A percentile compares a stretch with the other conserved stretches of the same genome.
Evolutionary conservation across 768 basidiomycete species (phyloP).

Genomic region (Brasilioporus rufonigricans): DNA sequence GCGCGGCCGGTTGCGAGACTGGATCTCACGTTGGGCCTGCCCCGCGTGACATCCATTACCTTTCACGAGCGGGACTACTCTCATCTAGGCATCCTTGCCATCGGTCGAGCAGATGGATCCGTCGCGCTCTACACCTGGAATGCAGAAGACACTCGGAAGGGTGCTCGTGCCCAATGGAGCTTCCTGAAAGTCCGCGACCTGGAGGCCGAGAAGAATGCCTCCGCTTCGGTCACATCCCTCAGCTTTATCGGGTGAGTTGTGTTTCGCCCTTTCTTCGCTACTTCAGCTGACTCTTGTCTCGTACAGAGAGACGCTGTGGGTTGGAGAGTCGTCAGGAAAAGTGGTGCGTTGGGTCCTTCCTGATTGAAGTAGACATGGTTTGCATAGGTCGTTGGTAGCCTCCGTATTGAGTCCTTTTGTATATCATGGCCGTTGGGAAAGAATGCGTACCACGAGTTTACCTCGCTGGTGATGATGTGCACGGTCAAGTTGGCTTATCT

Average conservation of each 20-base stretch:
- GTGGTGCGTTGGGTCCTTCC: slow-evolving; percentile 23
- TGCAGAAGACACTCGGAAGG: slow-evolving; percentile 66
- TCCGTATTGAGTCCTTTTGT: background rate
- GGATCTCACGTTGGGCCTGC: slow-evolving; percentile 50
- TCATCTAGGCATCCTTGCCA: slow-evolving; percentile 72
- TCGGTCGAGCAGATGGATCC: slow-evolving; percentile 71
- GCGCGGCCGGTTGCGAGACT: slow-evolving; percentile 72
- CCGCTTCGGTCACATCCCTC: slow-evolving; percentile 66
- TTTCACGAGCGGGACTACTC: slow-evolving; percentile 92
- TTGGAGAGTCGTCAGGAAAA: slow-evolving; percentile 25
- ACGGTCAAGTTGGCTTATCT: too few relatives aligned
- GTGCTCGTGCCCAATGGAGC: slow-evolving; percentile 69
- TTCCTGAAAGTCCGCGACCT: slow-evolving; percentile 69
- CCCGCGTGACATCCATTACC: slow-evolving; percentile 68
- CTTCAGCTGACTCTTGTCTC: background rate
- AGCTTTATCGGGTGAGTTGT: slow-evolving; percentile 71
- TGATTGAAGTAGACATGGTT: slow-evolving; percentile 10
- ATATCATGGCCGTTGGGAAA: background rate
- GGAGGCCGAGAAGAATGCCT: slow-evolving; percentile 45
- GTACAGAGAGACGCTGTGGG: slow-evolving; percentile 25
- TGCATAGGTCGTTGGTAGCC: background rate
- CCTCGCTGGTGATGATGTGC: background rate
- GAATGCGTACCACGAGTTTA: background rate
- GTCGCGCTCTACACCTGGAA: slow-evolving; percentile 85
- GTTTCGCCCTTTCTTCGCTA: background rate